These are phyloP conservation scores for Sporodiniella umbellata DNA, from an alignment of 371 early-diverging fungal genomes.

Conservation along the genomic window DNA sequence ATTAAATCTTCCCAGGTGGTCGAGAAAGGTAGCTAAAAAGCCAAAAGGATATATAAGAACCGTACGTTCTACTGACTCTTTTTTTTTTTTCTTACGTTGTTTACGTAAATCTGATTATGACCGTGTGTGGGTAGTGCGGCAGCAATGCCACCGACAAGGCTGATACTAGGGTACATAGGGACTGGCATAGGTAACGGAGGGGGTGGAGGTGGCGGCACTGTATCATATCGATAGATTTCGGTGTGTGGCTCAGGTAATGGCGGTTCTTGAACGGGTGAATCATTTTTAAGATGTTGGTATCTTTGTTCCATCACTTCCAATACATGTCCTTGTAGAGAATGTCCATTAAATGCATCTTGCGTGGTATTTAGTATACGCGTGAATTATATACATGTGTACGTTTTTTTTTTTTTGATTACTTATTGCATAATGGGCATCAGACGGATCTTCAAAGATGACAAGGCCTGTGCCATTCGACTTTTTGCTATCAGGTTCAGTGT, in stretches of 20 bases:
- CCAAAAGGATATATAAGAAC: conserved; percentile 1
- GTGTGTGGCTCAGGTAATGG: background rate
- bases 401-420: conserved; percentile 36
- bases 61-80: background rate
- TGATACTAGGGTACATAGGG: conserved; percentile 13
- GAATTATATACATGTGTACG: background rate
- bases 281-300: conserved; percentile 6
- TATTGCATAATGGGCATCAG: conserved; percentile 69
- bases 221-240: background rate
- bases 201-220: conserved; percentile 14
- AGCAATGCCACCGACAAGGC: conserved; percentile 40
- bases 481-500: conserved; percentile 57
- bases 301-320: conserved; percentile 79
- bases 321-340: conserved; percentile 72
- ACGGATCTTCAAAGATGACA: conserved; percentile 65
- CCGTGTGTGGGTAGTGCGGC: conserved; percentile 41
- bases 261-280: conserved; percentile 1
- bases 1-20: conserved; percentile 66
- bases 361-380: too few species aligned
- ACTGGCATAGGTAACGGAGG: too few species aligned
- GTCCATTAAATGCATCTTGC: conserved; percentile 69
- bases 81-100: conserved; percentile 40
- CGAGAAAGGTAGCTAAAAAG: conserved; percentile 53
- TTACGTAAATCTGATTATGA: conserved; percentile 54
- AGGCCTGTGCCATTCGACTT: conserved; percentile 71